These are phyloP conservation scores for Saturnispora serradocipensis DNA, from an alignment of 805 yeast species.

Conservation along the genomic window DNA sequence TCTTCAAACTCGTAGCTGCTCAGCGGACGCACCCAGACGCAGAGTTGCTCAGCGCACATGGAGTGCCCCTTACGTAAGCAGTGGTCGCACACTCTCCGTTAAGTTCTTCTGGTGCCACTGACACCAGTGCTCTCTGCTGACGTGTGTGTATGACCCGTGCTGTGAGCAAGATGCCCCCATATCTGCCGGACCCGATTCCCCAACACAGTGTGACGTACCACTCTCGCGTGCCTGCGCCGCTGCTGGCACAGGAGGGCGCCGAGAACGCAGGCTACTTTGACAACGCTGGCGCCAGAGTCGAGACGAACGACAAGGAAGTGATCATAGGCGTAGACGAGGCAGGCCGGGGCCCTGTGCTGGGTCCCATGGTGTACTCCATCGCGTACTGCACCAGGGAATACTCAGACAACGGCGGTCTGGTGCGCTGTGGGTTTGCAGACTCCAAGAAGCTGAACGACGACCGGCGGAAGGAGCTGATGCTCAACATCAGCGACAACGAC, in stretches of 20 bases:
- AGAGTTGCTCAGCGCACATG: too few species aligned
- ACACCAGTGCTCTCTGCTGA: too few species aligned
- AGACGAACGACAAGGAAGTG: slow-evolving; percentile 25
- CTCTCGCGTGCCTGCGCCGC: neutral
- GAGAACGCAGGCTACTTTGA: neutral
- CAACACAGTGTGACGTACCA: slow-evolving; percentile 4
- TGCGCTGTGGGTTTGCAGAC: slow-evolving; percentile 79
- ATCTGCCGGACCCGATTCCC: slow-evolving; percentile 5
- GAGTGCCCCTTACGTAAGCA: too few species aligned
- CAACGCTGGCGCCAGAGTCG: neutral
- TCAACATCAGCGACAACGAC: slow-evolving; percentile 40
- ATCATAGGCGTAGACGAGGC: slow-evolving; percentile 95
- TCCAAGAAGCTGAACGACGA: slow-evolving; percentile 78
- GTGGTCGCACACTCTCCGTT: too few species aligned
- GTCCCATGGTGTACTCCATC: slow-evolving; percentile 95
- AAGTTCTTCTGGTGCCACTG: too few species aligned
- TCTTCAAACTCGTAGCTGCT: too few species aligned
- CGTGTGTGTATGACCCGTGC: too few species aligned
- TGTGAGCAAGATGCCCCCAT: neutral
- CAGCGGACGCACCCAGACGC: too few species aligned
- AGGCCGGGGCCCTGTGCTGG: slow-evolving; percentile 96
- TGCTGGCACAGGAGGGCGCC: neutral
- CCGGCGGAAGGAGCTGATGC: slow-evolving; percentile 53
- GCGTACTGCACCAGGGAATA: slow-evolving; percentile 61
- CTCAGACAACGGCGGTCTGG: slow-evolving; percentile 31